Conservation (phyloP, 768 basidiomycete species). For the Pulveroboletus sp. region DNA sequence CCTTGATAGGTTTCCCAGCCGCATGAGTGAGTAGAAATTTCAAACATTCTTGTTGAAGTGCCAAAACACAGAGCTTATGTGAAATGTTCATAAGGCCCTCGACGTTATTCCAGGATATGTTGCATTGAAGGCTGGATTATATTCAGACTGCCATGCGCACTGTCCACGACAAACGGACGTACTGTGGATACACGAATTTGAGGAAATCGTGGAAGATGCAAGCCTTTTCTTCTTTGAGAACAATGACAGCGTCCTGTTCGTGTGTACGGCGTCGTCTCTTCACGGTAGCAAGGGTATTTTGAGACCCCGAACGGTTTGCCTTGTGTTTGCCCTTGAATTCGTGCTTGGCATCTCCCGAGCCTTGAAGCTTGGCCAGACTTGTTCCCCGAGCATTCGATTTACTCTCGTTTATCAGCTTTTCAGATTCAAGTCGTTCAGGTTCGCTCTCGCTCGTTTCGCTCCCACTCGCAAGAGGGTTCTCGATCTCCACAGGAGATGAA, state of each 20-base stretch:
- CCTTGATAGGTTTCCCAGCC: constrained; percentile 88
- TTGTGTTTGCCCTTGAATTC: constrained; percentile 24
- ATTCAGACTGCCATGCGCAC: constrained; percentile 2
- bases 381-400: constrained; percentile 42
- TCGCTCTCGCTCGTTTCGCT: constrained; percentile 36
- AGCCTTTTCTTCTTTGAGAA: constrained; percentile 88
- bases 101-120: constrained; percentile 94
- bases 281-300: constrained; percentile 36
- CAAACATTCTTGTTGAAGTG: constrained; percentile 77
- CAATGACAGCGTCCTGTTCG: constrained; percentile 77
- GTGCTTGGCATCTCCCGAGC: constrained; percentile 22
- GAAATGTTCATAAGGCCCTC: constrained; percentile 88
- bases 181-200: constrained; percentile 93
- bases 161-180: constrained; percentile 25
- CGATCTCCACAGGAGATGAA: constrained; percentile 39
- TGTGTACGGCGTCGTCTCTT: constrained; percentile 40
- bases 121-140: constrained; percentile 68
- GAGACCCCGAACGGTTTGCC: constrained; percentile 14
- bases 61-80: constrained; percentile 80
- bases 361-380: constrained; percentile 61
- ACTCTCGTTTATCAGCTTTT: constrained; percentile 10
- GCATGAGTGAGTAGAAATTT: constrained; percentile 89
- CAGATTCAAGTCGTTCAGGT: constrained; percentile 24
- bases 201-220: constrained; percentile 90
- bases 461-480: constrained; percentile 33